Base-by-base conservation (phyloP, 2,329 filamentous ascomycete genomes). In the Scytalidium sp. region DNA sequence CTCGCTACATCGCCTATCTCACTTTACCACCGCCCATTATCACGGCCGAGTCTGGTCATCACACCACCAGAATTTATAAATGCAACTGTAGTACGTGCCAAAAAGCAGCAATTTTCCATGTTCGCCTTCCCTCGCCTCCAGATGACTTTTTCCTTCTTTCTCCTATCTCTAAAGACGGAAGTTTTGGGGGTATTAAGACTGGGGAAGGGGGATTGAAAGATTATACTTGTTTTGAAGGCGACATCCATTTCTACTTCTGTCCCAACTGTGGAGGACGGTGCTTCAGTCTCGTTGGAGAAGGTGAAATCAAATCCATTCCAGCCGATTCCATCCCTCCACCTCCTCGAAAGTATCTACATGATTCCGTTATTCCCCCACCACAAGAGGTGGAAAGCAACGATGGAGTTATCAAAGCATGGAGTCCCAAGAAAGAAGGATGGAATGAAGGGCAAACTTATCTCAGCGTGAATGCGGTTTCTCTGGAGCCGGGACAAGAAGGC, bases 31-130 rank as follows among this genome's bases (percentile, higher is more conserved):
- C 59, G 0, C 48, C 51, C 10, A 47, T 54, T 52, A 62, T 62
- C 45, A 56, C 44, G 52, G 19, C 49, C 25, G 17, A 27, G 43
- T 47, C 22, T 46, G 56, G 23, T 49, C 51, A 46, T 49, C 71
- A 50, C 66, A 70, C 62, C 63, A 69, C 54, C 19, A 50, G 56
- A 3, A 45, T 60, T 36, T 52, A 56, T 11, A 62, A 63, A 55
- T 78, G 75, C 66, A 79, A 78, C 53, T 79, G 75, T 60, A 71
- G 63, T 10, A 68, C 71, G 10, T 79, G 75, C 59, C 71, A 76
- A 44, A 78, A 78, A 55, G 66, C 71, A 52, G 70, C 68, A 13
- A 66, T 72, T 50, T 71, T 76, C 53, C 75, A 79, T 57, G 59
- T 73, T 41, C 71, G 75, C 10, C 64, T 70, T 9, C 60, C 61